These are phyloP conservation scores for Neonectria hederae DNA, from an alignment of 2,329 filamentous ascomycete genomes.

Conservation along the genomic window DNA sequence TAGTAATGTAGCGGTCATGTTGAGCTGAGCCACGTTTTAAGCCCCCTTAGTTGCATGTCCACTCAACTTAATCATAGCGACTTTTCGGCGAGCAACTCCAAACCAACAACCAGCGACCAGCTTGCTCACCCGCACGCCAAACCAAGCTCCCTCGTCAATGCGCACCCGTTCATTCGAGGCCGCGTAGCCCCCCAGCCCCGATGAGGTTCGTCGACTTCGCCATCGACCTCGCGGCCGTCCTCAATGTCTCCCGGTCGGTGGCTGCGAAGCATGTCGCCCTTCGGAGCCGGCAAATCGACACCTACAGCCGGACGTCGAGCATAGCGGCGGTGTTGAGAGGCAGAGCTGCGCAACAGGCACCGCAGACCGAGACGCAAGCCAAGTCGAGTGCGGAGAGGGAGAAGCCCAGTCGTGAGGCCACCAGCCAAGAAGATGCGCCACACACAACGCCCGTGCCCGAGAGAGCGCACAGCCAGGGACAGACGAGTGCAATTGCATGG, in stretches of 20 bases:
- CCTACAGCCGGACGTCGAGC: slow-evolving; percentile 58
- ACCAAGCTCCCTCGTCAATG: slow-evolving; percentile 34
- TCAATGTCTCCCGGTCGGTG: slow-evolving; percentile 74
- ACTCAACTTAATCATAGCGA: slow-evolving; percentile 40
- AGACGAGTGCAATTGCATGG: slow-evolving; percentile 10
- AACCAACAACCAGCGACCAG: slow-evolving; percentile 20
- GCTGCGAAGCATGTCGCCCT: slow-evolving; percentile 70
- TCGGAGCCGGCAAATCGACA: slow-evolving; percentile 63
- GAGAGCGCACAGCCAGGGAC: background rate
- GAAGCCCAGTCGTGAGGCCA: slow-evolving; percentile 11
- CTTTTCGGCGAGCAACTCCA: slow-evolving; percentile 25
- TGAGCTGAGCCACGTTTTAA: background rate
- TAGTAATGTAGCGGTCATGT: background rate
- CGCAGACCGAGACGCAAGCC: background rate
- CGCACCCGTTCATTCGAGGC: slow-evolving; percentile 35
- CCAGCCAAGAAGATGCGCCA: slow-evolving; percentile 25
- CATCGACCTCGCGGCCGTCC: slow-evolving; percentile 75
- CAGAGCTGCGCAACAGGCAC: slow-evolving; percentile 23
- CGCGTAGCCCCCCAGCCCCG: slow-evolving; percentile 33
- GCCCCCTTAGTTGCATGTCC: slow-evolving; percentile 46
- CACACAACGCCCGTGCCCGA: slow-evolving; percentile 20
- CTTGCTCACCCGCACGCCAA: slow-evolving; percentile 33
- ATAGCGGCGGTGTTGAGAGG: slow-evolving; percentile 50
- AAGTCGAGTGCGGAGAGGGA: slow-evolving; percentile 1
- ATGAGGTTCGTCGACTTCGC: slow-evolving; percentile 72